Evolutionary conservation across 73 alveolate species (phyloP).

Genomic region (Symbiodinium natans): DNA sequence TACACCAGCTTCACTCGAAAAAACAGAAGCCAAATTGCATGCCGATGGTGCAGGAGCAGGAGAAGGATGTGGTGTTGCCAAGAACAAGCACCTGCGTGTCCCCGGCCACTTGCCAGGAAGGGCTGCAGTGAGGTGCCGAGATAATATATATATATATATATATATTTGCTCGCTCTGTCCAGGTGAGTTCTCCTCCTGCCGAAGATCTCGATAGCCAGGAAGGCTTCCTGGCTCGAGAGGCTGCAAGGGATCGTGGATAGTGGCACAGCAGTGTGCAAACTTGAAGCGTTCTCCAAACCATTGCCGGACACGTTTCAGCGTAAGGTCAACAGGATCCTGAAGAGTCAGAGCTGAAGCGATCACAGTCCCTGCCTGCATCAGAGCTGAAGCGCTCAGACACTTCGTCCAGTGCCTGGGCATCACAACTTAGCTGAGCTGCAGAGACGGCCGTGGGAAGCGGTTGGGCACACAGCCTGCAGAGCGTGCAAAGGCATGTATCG

Average conservation of each 20-base stretch:
- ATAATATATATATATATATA: no score
- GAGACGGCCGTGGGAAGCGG: no score
- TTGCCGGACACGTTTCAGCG: no score
- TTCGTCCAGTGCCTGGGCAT: neutral
- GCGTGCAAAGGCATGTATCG: no score
- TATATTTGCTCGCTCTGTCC: neutral
- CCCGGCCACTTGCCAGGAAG: neutral
- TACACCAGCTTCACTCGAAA: neutral
- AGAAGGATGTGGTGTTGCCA: neutral
- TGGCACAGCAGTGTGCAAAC: no score
- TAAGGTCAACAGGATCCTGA: conserved; percentile 14
- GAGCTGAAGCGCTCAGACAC: conserved; percentile 26
- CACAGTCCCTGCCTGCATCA: conserved; percentile 57
- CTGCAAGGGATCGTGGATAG: no score
- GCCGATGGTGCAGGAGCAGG: no score
- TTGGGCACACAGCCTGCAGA: no score
- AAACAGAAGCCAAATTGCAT: no score
- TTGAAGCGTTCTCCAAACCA: no score
- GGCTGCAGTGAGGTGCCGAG: neutral
- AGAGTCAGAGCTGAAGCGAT: conserved; percentile 34
- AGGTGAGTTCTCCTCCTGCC: neutral
- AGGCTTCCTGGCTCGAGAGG: neutral
- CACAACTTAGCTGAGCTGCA: neutral
- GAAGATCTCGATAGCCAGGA: neutral
- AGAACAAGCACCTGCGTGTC: conserved; percentile 2